phyloP scores from a whole-genome alignment of 2,329 filamentous ascomycete species.

The Xylariaceae sp. region DNA sequence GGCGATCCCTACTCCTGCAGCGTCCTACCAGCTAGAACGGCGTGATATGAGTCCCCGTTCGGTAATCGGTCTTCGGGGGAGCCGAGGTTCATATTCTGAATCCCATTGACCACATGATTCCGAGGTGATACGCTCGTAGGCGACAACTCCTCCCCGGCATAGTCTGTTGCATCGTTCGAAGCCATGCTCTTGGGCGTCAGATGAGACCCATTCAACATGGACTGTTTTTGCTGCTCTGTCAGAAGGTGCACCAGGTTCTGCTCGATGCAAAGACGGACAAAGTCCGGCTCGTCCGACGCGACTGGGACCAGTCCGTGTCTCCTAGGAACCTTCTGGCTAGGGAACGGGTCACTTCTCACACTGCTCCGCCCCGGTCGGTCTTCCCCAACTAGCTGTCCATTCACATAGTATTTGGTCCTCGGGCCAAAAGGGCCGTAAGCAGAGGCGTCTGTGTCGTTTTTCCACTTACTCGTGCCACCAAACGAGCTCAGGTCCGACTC shows the following conservation, averaged over 20 bases:
- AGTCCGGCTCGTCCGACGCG: conserved; percentile 52
- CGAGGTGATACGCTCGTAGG: conserved; percentile 21
- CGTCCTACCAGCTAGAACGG: neutral
- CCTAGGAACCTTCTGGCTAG: conserved; percentile 50
- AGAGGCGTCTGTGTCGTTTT: conserved; percentile 49
- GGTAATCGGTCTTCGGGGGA: conserved; percentile 20
- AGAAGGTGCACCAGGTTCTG: conserved; percentile 54
- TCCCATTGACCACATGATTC: conserved; percentile 23
- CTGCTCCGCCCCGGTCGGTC: conserved; percentile 41
- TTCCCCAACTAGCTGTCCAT: conserved; percentile 50
- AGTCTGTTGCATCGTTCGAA: conserved; percentile 26
- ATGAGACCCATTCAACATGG: conserved; percentile 42
- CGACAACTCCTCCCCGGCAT: conserved; percentile 20
- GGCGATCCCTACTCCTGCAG: conserved; percentile 3
- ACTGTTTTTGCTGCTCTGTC: conserved; percentile 39
- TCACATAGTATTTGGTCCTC: conserved; percentile 52
- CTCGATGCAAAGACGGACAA: conserved; percentile 47
- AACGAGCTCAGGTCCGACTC: conserved; percentile 41
- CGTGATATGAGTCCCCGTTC: conserved; percentile 20
- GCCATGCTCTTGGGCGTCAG: conserved; percentile 41
- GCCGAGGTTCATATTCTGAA: conserved; percentile 16
- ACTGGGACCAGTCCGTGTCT: conserved; percentile 47
- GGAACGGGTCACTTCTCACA: conserved; percentile 49
- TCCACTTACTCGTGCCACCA: conserved; percentile 49
- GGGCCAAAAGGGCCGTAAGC: conserved; percentile 51